Evolutionary conservation across 1,284 basidiomycete genomes (phyloP), one percentile per base, ranked within the genome.

Genomic region (Austropuccinia psidii): DNA sequence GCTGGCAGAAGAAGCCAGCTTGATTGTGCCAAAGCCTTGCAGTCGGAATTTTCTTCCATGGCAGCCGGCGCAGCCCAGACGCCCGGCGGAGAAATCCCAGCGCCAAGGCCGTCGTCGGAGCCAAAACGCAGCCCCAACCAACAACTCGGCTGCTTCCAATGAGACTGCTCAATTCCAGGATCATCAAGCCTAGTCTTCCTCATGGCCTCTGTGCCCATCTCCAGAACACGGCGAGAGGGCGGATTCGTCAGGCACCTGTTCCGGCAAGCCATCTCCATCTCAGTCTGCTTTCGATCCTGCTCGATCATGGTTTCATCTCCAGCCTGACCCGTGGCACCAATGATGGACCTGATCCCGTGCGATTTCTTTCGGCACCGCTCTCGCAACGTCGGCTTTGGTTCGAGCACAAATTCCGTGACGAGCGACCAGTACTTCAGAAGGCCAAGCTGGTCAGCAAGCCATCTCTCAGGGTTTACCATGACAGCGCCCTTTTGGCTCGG

Each of bases 181-280:
- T 67, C 2, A 31, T 52, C 49, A 58, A 58, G 31, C 68, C 68
- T 29, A 70, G 31, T 49, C 35, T 73, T 1, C 57, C 69, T 24
- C 52, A 64, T 81, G 87, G 91, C 81, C 86, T 94, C 77, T 92
- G 90, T 78, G 86, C 90, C 19, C 89, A 87, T 76, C 80, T 94
- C 37, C 90, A 93, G 83, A 94, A 94, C 78, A 90, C 91, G 13
- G 92, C 93, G 79, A 87, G 89, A 19, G 89, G 90, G 1, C 87
- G 91, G 19, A 87, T 91, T 80, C 85, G 85, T 52, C 84, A 84
- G 76, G 83, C 94, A 67, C 85, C 88, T 19, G 86, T 94, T 74
- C 84, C 87, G 33, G 90, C 92, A 78, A 89, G 86, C 47, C 89
- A 86, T 50, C 90, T 92, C 82, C 91, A 92, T 77, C 84, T 90